Evolutionary conservation across 1,284 basidiomycete genomes (phyloP).

Genomic region (Cutaneotrichosporon cavernicola): DNA sequence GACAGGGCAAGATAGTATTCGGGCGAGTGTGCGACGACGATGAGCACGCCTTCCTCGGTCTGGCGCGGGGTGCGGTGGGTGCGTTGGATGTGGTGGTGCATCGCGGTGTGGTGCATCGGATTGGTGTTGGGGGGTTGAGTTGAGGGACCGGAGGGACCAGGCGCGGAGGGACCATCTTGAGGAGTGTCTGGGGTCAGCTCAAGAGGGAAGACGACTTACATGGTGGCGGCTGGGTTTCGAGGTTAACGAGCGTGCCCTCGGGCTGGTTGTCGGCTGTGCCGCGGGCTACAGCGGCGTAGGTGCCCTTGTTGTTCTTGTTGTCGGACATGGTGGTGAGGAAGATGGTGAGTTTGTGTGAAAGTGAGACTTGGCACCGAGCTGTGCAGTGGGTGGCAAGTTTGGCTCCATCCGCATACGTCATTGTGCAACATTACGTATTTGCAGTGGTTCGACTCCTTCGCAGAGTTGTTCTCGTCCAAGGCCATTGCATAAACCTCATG

Average conservation of each 20-base stretch:
- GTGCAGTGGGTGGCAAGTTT: neutral
- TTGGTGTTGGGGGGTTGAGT: slow-evolving; percentile 4
- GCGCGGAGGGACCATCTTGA: neutral
- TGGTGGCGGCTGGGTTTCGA: slow-evolving; percentile 12
- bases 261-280: slow-evolving; percentile 9
- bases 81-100: neutral
- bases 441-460: too few relatives aligned
- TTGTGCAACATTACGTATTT: too few relatives aligned
- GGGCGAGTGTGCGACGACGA: slow-evolving; percentile 13
- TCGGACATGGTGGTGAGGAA: neutral
- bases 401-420: too few relatives aligned
- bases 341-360: neutral
- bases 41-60: slow-evolving; percentile 15
- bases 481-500: too few relatives aligned
- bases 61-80: neutral
- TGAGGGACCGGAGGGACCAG: neutral
- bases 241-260: slow-evolving; percentile 2
- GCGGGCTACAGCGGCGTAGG: slow-evolving; percentile 19
- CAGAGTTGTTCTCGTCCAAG: too few relatives aligned
- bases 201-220: slow-evolving; percentile 2
- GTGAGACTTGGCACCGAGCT: neutral
- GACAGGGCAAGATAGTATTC: slow-evolving; percentile 29
- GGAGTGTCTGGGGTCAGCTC: slow-evolving; percentile 10
- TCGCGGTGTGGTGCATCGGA: neutral
- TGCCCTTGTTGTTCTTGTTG: slow-evolving; percentile 6